Evolutionary conservation across 495 filamentous ascomycete species (phyloP).

Genomic region (Paragyromitra xinjiangensis): DNA sequence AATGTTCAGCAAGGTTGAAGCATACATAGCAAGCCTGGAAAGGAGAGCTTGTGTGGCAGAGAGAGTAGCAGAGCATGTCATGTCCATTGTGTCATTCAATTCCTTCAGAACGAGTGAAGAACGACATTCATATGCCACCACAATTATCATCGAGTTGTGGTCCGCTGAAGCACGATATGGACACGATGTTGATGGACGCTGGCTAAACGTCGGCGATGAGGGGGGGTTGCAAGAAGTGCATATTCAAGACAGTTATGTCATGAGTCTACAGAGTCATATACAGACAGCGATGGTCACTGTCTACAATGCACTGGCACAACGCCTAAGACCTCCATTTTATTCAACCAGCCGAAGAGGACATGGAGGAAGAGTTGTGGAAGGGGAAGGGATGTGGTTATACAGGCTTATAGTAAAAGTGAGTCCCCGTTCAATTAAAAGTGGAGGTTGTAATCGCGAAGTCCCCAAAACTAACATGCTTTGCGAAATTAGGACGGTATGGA

Average conservation of each 20-base stretch:
- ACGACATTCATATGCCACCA: slow-evolving; percentile 40
- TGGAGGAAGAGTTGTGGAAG: slow-evolving; percentile 42
- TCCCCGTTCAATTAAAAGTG: neutral
- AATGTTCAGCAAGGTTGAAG: slow-evolving; percentile 49
- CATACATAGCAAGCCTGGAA: slow-evolving; percentile 54
- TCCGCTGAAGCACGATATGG: slow-evolving; percentile 55
- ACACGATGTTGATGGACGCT: slow-evolving; percentile 56
- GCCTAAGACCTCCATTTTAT: slow-evolving; percentile 55
- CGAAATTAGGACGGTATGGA: slow-evolving; percentile 57
- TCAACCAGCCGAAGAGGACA: slow-evolving; percentile 31
- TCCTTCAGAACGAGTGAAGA: slow-evolving; percentile 42
- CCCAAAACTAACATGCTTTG: slow-evolving; percentile 2
- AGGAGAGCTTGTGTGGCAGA: slow-evolving; percentile 44
- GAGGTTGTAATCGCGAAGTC: neutral
- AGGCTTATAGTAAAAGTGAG: slow-evolving; percentile 57
- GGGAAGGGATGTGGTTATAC: slow-evolving; percentile 57
- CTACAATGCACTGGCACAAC: slow-evolving; percentile 54
- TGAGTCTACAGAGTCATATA: slow-evolving; percentile 36
- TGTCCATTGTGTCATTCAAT: slow-evolving; percentile 49
- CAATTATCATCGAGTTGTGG: slow-evolving; percentile 55
- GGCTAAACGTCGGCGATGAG: slow-evolving; percentile 51
- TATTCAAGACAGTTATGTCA: slow-evolving; percentile 55
- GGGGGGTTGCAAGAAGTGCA: slow-evolving; percentile 48
- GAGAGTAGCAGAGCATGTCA: slow-evolving; percentile 53
- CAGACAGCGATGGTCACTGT: slow-evolving; percentile 45